Percentiles rank a stretch among this genome's conserved stretches.
Conservation (phyloP, 306 rosid genomes). For the Styphnolobium japonicum region DNA sequence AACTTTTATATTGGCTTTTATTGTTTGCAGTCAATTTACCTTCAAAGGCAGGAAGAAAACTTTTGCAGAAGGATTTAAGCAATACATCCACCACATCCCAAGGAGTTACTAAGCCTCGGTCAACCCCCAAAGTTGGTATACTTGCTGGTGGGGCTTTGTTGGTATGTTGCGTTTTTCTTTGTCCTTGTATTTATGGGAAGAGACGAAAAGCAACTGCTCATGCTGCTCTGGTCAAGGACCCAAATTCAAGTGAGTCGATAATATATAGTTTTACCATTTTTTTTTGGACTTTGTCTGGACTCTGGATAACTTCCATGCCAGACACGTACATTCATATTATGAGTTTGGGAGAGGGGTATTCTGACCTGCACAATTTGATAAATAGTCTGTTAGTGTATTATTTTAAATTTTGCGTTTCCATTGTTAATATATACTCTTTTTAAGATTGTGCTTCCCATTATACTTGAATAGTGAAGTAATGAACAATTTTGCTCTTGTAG, state of each 20-base stretch:
- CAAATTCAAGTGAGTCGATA: slow-evolving; percentile 64
- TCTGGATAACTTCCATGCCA: neutral
- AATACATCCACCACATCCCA: slow-evolving; percentile 19
- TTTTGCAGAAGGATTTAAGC: slow-evolving; percentile 40
- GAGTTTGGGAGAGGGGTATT: neutral
- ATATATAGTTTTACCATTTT: neutral
- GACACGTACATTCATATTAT: slow-evolving; percentile 1
- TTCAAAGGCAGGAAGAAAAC: slow-evolving; percentile 59
- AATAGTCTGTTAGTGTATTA: neutral
- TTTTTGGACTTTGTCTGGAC: neutral
- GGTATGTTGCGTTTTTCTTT: slow-evolving; percentile 64
- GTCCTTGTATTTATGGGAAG: slow-evolving; percentile 74
- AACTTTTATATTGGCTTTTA: slow-evolving; percentile 21
- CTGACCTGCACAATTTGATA: slow-evolving; percentile 7
- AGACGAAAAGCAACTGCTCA: slow-evolving; percentile 45
- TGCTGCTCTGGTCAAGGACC: slow-evolving; percentile 51
- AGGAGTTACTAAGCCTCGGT: slow-evolving; percentile 12
- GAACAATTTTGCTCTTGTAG: slow-evolving; percentile 42
- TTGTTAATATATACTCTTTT: neutral
- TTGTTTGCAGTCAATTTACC: slow-evolving; percentile 49
- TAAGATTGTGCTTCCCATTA: slow-evolving; percentile 1
- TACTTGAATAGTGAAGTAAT: slow-evolving; percentile 23
- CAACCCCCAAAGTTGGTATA: slow-evolving; percentile 38
- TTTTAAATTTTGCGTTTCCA: slow-evolving; percentile 3
- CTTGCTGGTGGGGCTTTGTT: slow-evolving; percentile 60